phyloP scores from a whole-genome alignment of 371 early-diverging fungal genomes.

The Aphelidium insulamus region DNA sequence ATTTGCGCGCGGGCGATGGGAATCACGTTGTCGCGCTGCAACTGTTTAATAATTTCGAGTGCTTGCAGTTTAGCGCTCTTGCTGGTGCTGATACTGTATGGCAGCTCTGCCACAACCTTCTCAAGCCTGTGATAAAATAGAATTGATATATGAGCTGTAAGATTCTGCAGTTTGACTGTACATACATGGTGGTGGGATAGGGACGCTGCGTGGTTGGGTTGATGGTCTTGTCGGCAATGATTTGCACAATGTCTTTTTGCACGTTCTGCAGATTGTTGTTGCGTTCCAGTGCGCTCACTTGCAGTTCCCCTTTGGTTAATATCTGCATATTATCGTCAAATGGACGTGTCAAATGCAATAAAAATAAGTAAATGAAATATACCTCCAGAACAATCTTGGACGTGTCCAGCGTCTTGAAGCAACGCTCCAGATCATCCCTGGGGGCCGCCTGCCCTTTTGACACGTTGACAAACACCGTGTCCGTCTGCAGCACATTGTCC shows the following conservation, averaged over 20 bases:
- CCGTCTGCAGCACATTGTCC: constrained; percentile 85
- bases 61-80: constrained; percentile 63
- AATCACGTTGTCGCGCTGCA: constrained; percentile 63
- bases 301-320: constrained; percentile 80
- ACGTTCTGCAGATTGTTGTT: constrained; percentile 50
- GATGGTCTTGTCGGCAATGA: constrained; percentile 77
- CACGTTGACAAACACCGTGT: constrained; percentile 78
- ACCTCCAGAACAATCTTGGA: constrained; percentile 72
- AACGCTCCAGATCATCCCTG: constrained; percentile 55
- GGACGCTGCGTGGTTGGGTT: constrained; percentile 86
- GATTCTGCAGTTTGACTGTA: too few species aligned
- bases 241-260: constrained; percentile 74
- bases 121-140: too few species aligned
- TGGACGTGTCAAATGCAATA: neutral
- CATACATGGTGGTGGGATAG: constrained; percentile 84
- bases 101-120: constrained; percentile 81
- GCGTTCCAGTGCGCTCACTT: constrained; percentile 89
- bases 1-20: constrained; percentile 88
- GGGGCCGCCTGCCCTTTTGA: constrained; percentile 87
- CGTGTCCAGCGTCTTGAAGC: constrained; percentile 66
- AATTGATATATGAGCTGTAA: too few species aligned
- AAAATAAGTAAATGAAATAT: constrained; percentile 2
- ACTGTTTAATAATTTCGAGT: constrained; percentile 69
- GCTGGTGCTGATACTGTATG: constrained; percentile 67
- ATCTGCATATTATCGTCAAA: constrained; percentile 25